These are phyloP conservation scores for Penicillium bialowiezense DNA, from an alignment of 495 filamentous ascomycete genomes.

Conservation along the genomic window DNA sequence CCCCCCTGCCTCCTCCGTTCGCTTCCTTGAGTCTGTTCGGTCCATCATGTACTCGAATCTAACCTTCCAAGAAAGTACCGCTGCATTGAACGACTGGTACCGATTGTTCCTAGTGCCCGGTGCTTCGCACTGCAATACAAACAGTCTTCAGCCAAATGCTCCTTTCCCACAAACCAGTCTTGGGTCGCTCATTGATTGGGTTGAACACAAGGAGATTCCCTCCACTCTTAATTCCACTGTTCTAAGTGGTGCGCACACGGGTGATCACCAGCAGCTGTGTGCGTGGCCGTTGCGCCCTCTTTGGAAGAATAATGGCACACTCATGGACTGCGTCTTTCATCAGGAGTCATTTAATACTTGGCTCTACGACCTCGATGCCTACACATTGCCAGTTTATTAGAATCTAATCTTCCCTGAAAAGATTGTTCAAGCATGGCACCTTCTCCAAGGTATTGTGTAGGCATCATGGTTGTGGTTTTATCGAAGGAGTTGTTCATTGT, in stretches of 20 bases:
- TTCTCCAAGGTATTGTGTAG: too few relatives aligned
- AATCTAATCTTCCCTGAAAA: background rate
- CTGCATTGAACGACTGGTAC: slow-evolving; percentile 39
- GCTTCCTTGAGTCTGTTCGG: slow-evolving; percentile 43
- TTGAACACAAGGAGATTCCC: slow-evolving; percentile 41
- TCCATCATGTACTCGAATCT: slow-evolving; percentile 35
- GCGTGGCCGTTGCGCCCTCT: slow-evolving; percentile 43
- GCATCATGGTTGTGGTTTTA: too few relatives aligned
- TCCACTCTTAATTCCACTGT: slow-evolving; percentile 31
- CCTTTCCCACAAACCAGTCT: slow-evolving; percentile 34
- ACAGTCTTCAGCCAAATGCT: slow-evolving; percentile 31
- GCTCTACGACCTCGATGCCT: slow-evolving; percentile 1
- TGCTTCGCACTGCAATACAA: slow-evolving; percentile 35
- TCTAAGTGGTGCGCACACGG: slow-evolving; percentile 20
- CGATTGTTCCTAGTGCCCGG: slow-evolving; percentile 41
- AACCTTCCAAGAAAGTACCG: slow-evolving; percentile 25
- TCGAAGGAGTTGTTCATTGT: too few relatives aligned
- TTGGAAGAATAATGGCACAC: slow-evolving; percentile 28
- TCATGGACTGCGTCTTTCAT: background rate
- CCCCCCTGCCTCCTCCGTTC: slow-evolving; percentile 39
- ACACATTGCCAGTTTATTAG: background rate
- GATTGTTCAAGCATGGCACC: too few relatives aligned
- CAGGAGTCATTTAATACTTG: slow-evolving; percentile 18
- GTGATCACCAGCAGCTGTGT: slow-evolving; percentile 38
- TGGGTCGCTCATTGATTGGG: slow-evolving; percentile 44